Conservation (phyloP, 129 eudicot species). For the Apium graveolens region DNA sequence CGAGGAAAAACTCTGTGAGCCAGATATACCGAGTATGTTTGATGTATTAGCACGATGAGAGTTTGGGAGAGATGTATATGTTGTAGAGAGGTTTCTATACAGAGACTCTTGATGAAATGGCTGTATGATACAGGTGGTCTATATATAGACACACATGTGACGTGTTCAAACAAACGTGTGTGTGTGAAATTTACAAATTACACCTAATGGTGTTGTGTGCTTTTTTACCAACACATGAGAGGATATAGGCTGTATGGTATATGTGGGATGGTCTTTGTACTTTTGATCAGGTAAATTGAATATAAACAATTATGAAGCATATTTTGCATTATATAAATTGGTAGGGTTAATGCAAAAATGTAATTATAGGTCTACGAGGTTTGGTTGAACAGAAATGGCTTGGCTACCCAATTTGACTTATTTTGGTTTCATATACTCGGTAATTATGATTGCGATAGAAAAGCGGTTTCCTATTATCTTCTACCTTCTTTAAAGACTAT, state of each 20-base stretch:
- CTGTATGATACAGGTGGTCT: background rate
- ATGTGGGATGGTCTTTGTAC: conserved; percentile 6
- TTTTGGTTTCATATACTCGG: conserved; percentile 1
- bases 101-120: background rate
- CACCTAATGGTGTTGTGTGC: background rate
- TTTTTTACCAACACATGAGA: background rate
- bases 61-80: too few species aligned
- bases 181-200: background rate
- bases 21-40: too few species aligned
- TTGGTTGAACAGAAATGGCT: conserved; percentile 39
- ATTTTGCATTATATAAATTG: too few species aligned
- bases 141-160: conserved; percentile 6
- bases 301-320: background rate
- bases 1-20: background rate
- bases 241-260: background rate
- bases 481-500: background rate
- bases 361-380: conserved; percentile 16
- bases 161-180: background rate
- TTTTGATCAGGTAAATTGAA: conserved; percentile 1
- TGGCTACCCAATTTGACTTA: conserved; percentile 30
- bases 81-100: background rate
- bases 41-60: too few species aligned
- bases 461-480: background rate
- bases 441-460: background rate
- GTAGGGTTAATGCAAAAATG: background rate